Evolutionary conservation across 345 rosid species (phyloP), one percentile per base, ranked within the genome.

Genomic region (Kernera saxatilis): DNA sequence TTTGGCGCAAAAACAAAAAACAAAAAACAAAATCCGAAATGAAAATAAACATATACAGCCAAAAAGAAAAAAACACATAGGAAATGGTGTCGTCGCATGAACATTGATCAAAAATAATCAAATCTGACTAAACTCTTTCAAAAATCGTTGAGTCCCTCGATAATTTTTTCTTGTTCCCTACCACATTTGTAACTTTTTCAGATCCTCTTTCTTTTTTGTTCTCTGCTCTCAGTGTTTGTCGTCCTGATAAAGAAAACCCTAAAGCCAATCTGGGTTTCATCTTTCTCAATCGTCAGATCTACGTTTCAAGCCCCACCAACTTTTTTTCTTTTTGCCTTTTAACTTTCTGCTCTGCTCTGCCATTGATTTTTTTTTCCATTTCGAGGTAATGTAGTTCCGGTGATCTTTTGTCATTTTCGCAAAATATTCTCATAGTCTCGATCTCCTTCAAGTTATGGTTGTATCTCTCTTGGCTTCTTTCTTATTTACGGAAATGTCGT

Each of bases 81-180:
- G 52, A 56, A 49, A 66, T 37, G 32, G 78, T 58, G 78, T 49
- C 45, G 67, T 74, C 72, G 61, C 49, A 66, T 67, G 67, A 74
- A 74, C 78, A 62, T 69, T 69, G 45, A 69, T 75, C 79, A 69
- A 69, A 62, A 27, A 39, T 17, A 69, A 62, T 60, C 6, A 43
- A 68, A 69, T 59, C 56, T 59, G 63, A 75, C 49, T 56, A 21
- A 66, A 35, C 18, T 44, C 26, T 39, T 57, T n/a, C 11, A 25
- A 51, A 39, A 64, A 48, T 30, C 18, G 0, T 33, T 10, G 60
- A 25, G 61, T 52, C 48, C 8, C 9, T 60, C 43, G 53, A 61
- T 22, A 61, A 32, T 32, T 2, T 36, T 12, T 22, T 25, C 0
- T 43, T 69, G 29, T 69, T 35, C 55, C 32, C 30, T 37, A 46